Percentiles rank a stretch among this genome's conserved stretches.
Evolutionary conservation across 2,329 filamentous ascomycete genomes (phyloP).

Genomic region (Chaetomium sp.): DNA sequence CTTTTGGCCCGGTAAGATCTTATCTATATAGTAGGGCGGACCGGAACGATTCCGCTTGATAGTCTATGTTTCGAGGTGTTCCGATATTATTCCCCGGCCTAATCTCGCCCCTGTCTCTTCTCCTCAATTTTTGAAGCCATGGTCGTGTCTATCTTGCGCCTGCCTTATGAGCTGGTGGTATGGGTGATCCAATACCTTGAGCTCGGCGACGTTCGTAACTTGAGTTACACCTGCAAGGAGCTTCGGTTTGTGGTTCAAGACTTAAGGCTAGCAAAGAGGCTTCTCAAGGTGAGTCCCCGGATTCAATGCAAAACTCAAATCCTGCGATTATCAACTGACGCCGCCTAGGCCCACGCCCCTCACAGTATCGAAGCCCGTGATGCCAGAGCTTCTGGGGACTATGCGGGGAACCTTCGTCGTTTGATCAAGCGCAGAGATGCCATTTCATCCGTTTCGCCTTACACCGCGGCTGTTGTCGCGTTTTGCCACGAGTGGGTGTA

Average conservation of each 20-base stretch:
- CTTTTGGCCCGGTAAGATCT: no score
- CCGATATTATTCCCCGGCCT: no score
- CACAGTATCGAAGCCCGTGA: constrained; percentile 29
- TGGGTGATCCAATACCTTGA: constrained; percentile 49
- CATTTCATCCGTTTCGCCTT: constrained; percentile 55
- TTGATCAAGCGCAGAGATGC: constrained; percentile 56
- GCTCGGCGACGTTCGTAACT: constrained; percentile 51
- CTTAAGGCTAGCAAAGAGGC: constrained; percentile 49
- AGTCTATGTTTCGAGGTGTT: no score
- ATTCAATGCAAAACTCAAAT: not conserved
- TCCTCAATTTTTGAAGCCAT: no score
- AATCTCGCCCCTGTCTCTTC: no score
- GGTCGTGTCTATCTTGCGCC: constrained; percentile 28
- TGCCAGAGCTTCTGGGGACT: constrained; percentile 30
- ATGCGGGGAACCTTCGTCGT: constrained; percentile 50
- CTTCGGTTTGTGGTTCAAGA: constrained; percentile 47
- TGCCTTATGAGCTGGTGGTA: constrained; percentile 60
- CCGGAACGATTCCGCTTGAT: no score
- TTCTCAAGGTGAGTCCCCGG: constrained; percentile 44
- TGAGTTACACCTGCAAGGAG: constrained; percentile 46
- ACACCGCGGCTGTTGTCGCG: constrained; percentile 52
- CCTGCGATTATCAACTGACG: not conserved
- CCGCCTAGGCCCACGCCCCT: constrained; percentile 29
- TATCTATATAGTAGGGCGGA: no score
- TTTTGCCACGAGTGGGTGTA: constrained; percentile 57